A percentile compares a stretch with the other conserved stretches of the same genome.
Evolutionary conservation across 331 rosid genomes (phyloP).

Genomic region (Pyrus hybrid): DNA sequence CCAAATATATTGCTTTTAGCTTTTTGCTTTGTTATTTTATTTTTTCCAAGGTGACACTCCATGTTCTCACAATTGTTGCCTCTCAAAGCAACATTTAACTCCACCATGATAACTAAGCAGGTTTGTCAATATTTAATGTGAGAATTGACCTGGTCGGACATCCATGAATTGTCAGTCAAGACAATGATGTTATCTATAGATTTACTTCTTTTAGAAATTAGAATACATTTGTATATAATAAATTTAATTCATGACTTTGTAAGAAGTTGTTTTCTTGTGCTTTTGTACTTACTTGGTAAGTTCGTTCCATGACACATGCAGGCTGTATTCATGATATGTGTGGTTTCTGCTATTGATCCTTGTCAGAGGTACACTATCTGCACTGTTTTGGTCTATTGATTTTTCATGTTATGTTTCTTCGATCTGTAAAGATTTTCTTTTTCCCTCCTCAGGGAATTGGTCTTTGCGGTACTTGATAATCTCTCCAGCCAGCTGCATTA

Average conservation of each 20-base stretch:
- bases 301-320: constrained; percentile 28
- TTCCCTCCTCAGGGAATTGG: constrained; percentile 51
- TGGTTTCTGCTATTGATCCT: constrained; percentile 79
- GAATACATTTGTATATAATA: background rate
- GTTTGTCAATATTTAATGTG: no score
- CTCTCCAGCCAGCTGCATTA: constrained; percentile 71
- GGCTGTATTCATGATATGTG: constrained; percentile 92
- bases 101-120: no score
- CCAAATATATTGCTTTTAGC: no score
- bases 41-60: no score
- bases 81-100: no score
- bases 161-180: no score
- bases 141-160: no score
- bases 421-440: background rate
- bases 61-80: no score
- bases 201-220: background rate
- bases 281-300: constrained; percentile 8
- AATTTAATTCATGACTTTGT: background rate
- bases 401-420: constrained; percentile 11
- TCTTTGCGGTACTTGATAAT: constrained; percentile 49
- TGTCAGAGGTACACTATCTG: constrained; percentile 52
- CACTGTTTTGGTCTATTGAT: constrained; percentile 8
- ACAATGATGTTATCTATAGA: background rate
- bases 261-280: background rate
- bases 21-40: no score